Evolutionary conservation across 768 basidiomycete genomes (phyloP), one percentile per base, ranked within the genome.

Genomic region (Boletus vinaceobasis): DNA sequence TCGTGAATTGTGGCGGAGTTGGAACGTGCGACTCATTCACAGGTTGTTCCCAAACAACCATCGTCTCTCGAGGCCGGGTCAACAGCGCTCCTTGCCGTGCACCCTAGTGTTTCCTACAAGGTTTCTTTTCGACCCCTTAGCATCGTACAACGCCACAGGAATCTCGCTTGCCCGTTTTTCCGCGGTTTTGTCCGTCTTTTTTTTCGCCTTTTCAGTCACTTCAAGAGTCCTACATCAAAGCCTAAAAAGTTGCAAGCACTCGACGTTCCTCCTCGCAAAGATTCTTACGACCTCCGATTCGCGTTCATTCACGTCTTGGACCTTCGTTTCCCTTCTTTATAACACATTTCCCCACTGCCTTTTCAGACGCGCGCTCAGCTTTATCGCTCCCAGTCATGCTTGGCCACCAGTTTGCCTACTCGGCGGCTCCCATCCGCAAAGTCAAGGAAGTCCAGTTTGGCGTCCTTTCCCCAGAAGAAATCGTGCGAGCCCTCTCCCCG

Each of bases 401-500:
- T 53, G 90, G 90, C 61, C 90, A 92, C 75, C 88, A 89, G 73
- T 93, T 93, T 66, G 90, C 94, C 58, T 90, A 83, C 73, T 97
- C 95, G 27, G 86, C 91, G 66, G 95, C 94, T 50, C 96, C 96
- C 31, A 82, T 96, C 74, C 88, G 91, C 75, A 93, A 92, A 75
- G 91, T 98, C 65, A 90, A 87, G 78, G 95, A 98, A 77, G 95
- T 98, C 58, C 95, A 98, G 73, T 98, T 98, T 79, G 94, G 96
- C 65, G 93, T 99, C 64, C 86, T 99, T 65, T 95, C 94, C 33
- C 97, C 97, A 10, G 97, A 98, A 75, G 97, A 98, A 81, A 98
- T 98, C 68, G 94, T 98, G 68, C 46, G 71, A 37, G 11, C 45
- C 29, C 19, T 46, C 44, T 37, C 27, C 7, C 17, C 14, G 13